A percentile compares a stretch with the other conserved stretches of the same genome.
phyloP scores from a whole-genome alignment of 192 early-diverging fungal genomes.

The Pecoramyces ruminantium region DNA sequence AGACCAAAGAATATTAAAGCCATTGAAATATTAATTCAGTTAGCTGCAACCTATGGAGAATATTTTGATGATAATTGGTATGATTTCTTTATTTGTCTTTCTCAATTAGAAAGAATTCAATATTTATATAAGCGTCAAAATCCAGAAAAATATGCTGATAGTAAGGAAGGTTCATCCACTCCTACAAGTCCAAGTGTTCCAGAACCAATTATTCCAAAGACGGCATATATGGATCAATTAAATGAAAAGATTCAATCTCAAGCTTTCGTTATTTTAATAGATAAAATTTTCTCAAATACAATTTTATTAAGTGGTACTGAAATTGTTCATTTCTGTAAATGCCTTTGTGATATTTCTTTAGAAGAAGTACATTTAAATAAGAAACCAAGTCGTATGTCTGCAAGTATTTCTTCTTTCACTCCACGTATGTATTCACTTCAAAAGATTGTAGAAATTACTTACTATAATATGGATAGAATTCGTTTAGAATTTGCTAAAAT shows the following conservation, averaged over 20 bases:
- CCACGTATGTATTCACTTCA: conserved; percentile 6
- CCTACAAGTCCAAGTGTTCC: not conserved
- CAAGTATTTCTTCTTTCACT: not conserved
- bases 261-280: not conserved
- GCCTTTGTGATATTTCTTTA: conserved; percentile 3
- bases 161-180: not conserved
- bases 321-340: not conserved
- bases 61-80: conserved; percentile 3
- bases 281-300: not conserved
- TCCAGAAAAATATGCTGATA: not conserved
- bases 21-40: conserved; percentile 1
- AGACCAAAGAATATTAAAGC: conserved; percentile 2
- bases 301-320: not conserved
- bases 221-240: not conserved
- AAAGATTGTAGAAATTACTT: conserved; percentile 4
- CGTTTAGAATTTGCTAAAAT: not conserved
- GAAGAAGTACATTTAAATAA: conserved; percentile 4
- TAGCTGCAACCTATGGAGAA: not conserved
- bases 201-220: not conserved
- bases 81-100: conserved; percentile 2
- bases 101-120: conserved; percentile 1
- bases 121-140: not conserved
- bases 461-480: conserved; percentile 4
- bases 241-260: not conserved
- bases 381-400: not conserved